Evolutionary conservation across 805 yeast genomes (phyloP).

Genomic region (Phaffomyces thermotolerans): DNA sequence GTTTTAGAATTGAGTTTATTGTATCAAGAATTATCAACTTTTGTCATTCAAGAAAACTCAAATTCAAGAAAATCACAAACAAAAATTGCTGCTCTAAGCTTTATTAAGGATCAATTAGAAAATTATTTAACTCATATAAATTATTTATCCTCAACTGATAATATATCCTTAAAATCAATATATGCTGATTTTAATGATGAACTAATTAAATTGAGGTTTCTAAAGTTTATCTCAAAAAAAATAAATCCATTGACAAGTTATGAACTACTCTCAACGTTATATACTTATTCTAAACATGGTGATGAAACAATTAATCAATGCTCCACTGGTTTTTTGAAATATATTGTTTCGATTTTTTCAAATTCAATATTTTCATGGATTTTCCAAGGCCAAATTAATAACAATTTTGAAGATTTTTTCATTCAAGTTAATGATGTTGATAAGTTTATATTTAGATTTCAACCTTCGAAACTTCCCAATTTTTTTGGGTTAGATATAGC

Average conservation of each 20-base stretch:
- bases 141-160: conserved; percentile 32
- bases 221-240: conserved; percentile 36
- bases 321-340: conserved; percentile 37
- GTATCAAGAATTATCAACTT: conserved; percentile 38
- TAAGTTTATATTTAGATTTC: conserved; percentile 13
- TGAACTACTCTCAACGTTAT: conserved; percentile 47
- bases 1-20: conserved; percentile 69
- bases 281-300: conserved; percentile 51
- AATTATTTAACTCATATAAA: conserved; percentile 38
- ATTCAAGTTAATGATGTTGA: conserved; percentile 3
- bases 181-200: conserved; percentile 39
- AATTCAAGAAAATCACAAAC: conserved; percentile 39
- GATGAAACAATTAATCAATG: conserved; percentile 44
- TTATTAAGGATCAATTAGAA: conserved; percentile 35
- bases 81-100: conserved; percentile 52
- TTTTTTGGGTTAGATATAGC: conserved; percentile 37
- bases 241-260: conserved; percentile 33
- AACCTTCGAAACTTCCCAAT: conserved; percentile 34
- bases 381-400: conserved; percentile 52
- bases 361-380: conserved; percentile 62
- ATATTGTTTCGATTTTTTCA: conserved; percentile 51
- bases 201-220: conserved; percentile 49
- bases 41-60: conserved; percentile 25
- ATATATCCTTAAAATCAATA: conserved; percentile 24
- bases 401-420: conserved; percentile 54